Base-by-base conservation (phyloP, 106 monocot genomes). In the Chionographis japonica region DNA sequence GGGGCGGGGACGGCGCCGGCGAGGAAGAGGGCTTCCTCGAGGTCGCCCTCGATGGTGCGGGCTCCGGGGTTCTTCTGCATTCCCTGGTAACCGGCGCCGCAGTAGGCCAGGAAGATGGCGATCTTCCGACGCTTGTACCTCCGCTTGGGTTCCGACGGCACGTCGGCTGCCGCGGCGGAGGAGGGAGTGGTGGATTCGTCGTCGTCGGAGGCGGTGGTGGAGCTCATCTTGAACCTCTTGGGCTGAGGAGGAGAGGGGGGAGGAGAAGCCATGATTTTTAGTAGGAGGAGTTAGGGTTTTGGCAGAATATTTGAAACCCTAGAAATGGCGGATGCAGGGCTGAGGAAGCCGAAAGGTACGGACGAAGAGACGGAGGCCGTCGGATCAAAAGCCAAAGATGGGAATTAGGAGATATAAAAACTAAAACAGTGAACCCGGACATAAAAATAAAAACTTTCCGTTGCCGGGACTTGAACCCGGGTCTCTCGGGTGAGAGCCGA, bases 401-500 rank as follows among this genome's bases (percentile, higher is more conserved):
- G 27, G 27, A 27, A 27, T 27, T 27, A 1, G 27, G 27, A 27
- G n/a, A n/a, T n/a, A n/a, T n/a, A n/a, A n/a, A n/a, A n/a, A n/a
- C n/a, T 27, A 27, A 27, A 27, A 27, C 0, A 27, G 27, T 27
- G 0, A n/a, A n/a, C 27, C 1, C 1, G 27, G 27, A 27, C 27
- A 27, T n/a, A 27, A 27, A 27, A 27, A 27, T 27, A 46, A 46
- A 46, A 46, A 46, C 5, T 46, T 94, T 95, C 91, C 95, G 91
- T 91, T 95, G 95, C 91, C 91, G 88, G 95, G 95, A 91, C 77
- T 95, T 68, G 91, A 95, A 95, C 95, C 95, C 95, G 88, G 91
- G 94, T 91, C 90, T 85, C 90, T 90, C 94, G 87, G 95, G 91
- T 91, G 95, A 91, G 95, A 91, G 95, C 91, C 91, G 91, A 95